A percentile compares a stretch with the other conserved stretches of the same genome.
Evolutionary conservation across 805 yeast genomes (phyloP).

Genomic region (Barnettozyma sucrosica): DNA sequence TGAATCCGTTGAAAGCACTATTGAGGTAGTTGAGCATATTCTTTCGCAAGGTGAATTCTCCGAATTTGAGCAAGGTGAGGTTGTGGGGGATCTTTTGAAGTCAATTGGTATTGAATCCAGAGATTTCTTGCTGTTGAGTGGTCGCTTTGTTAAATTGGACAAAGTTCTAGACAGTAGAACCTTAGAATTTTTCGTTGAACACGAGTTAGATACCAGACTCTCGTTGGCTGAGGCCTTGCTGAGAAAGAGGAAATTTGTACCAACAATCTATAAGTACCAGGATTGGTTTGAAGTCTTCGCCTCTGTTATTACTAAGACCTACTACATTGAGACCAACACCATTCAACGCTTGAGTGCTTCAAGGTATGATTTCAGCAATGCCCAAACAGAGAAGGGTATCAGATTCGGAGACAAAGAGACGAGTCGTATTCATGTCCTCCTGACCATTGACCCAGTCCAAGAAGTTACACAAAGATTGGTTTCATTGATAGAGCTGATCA

Average conservation of each 20-base stretch:
- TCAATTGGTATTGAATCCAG: constrained; percentile 29
- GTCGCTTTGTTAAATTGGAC: constrained; percentile 41
- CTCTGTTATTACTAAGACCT: constrained; percentile 39
- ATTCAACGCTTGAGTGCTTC: constrained; percentile 36
- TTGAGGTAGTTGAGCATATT: constrained; percentile 11
- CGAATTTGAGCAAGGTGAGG: constrained; percentile 7
- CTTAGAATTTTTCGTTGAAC: constrained; percentile 35
- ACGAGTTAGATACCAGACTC: constrained; percentile 45
- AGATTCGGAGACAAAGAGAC: constrained; percentile 21
- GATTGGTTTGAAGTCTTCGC: constrained; percentile 46
- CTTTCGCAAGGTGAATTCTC: constrained; percentile 13
- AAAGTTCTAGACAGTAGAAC: constrained; percentile 24
- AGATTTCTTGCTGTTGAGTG: constrained; percentile 44
- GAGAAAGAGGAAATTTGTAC: constrained; percentile 14
- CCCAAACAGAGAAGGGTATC: constrained; percentile 19
- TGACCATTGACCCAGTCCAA: constrained; percentile 67
- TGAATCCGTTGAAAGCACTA: constrained; percentile 13
- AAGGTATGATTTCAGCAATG: constrained; percentile 40
- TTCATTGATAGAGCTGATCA: constrained; percentile 39
- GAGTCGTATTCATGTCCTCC: constrained; percentile 47
- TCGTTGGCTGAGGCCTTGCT: constrained; percentile 25
- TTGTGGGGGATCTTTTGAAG: constrained; percentile 23
- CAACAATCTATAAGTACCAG: constrained; percentile 17
- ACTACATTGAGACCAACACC: constrained; percentile 27
- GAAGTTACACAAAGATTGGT: constrained; percentile 62